Evolutionary conservation across 768 basidiomycete genomes (phyloP), one percentile per base, ranked within the genome.

Genomic region (Lactarius pseudohatsudake): DNA sequence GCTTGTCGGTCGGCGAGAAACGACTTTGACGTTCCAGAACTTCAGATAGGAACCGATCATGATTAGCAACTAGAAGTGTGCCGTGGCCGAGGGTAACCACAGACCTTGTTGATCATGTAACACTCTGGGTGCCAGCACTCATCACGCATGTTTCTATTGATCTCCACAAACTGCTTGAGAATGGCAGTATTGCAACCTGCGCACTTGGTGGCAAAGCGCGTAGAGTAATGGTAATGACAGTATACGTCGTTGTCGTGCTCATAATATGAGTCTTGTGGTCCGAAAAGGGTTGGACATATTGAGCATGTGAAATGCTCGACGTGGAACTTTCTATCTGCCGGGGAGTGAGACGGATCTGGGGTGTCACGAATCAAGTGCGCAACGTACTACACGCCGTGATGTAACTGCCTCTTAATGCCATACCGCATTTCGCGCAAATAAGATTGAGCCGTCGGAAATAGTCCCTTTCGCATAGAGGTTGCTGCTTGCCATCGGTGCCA

Each of bases 91-190:
- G 64, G 32, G 61, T 60, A 38, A 50, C 58, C 10, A 62, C 58
- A 59, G 36, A 96, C 96, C 84, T 98, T 98, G 79, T 98, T 96
- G 71, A 99, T 98, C 96, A 98, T 98, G 77, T 98, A 98, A 77
- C 97, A 99, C 77, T 99, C 97, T 62, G 97, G 97, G 83, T 99
- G 97, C 96, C 97, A 99, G 74, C 96, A 98, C 80, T 99, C 97
- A 78, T 99, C 96, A 70, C 89, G 84, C 85, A 92, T 93, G 78
- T 98, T 98, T 67, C 97, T 86, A 74, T 99, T 98, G 79, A 99
- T 98, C 80, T 99, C 97, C 68, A 99, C 97, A 74, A 98, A 99
- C 77, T 99, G 97, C 80, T 99, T 99, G 71, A 99, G 80, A 69
- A 99, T 99, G 20, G 97, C 97, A 66, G 90, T 97, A 72, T 87